Base-by-base conservation (phyloP, 352 stramenopile genomes). In the Globisporangium megalacanthum region DNA sequence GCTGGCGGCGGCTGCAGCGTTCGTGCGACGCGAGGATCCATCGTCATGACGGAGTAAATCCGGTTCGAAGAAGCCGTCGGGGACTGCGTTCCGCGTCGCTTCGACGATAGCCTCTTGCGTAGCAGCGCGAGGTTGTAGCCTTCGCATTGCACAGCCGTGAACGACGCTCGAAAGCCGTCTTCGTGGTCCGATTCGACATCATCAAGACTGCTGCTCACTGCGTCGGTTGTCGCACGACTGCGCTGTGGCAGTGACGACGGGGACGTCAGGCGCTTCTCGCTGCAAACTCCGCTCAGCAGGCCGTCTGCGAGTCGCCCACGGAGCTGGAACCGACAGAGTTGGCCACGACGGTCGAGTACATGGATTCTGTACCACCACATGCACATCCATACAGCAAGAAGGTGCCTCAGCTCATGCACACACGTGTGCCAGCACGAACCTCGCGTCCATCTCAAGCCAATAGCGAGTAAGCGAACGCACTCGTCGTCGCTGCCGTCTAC, bases 301-400 rank as follows among this genome's bases (percentile, higher is more conserved):
- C 66, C 63, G 35, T 80, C 60, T 1, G 73, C 69, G 6, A 62
- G 37, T 65, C 70, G 73, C n/a, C 83, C 83, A 36, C 83, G 80
- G 22, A 93, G 56, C 56, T 86, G 76, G 15, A 93, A 70, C 0
- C 80, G 73, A 45, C 73, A 76, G 10, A 93, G 33, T 20, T 89
- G 69, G 17, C 83, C 83, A 11, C 83, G 73, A 47, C 79, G 83
- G 68, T 91, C 83, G 4, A 76, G 55, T 29, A 93, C 80, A 56
- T 89, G 68, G 41, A 93, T 72, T 1, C 61, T 66, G 44, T 10
- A 17, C 20, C n/a, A 49, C 25, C 48, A 14, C 52, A 7, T 22
- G 42, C 15, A 19, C 41, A 35, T 31, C 4, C 15, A 55, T 2
- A 35, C 14, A 53, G 31, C 11, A 46, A 55, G 31, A 20, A 31